Evolutionary conservation across 441 rosid species (phyloP), one percentile per base, ranked within the genome.

Genomic region (Aleurites moluccanus): DNA sequence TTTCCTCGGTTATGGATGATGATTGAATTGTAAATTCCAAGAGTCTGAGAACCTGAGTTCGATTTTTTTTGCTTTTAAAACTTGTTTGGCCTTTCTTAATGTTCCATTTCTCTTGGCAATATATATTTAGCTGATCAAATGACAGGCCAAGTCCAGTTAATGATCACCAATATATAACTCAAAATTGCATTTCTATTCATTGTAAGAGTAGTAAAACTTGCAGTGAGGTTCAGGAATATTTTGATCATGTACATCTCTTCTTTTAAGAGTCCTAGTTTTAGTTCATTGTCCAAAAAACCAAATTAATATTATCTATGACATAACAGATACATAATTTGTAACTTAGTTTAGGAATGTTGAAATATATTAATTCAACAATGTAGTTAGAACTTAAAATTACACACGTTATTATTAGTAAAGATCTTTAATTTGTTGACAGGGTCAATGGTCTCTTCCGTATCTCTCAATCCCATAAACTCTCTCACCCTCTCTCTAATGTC

Each of bases 371-470:
- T 35, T 6, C 38, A 35, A 35, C 6, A 35, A 35, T 35, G 38
- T 35, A 35, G 38, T 35, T 35, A 35, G 7, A 35, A 38, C 40
- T 5, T 38, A 38, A 9, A 38, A 38, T 38, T 38, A 38, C 40
- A 38, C 9, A 38, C 6, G 40, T 6, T 38, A 38, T 38, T 38
- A 38, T 38, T 38, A 27, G 9, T 13, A 59, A 3, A 57, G 1
- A 59, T 14, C 15, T 13, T 13, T 3, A 27, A 28, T 60, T 60
- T 8, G n/a, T 78, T 80, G 85, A 79, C 82, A 40, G 49, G 77
- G 86, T 84, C 86, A 77, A 82, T 44, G 33, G 25, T 28, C 79
- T 67, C 73, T 74, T 38, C 72, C 71, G 72, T 61, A 33, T 73
- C 70, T 40, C 45, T 72, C n/a, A 11, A 57, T 4, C 67, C 73